Base-by-base conservation (phyloP, 2,329 filamentous ascomycete genomes). In the Penicillium nordicum region DNA sequence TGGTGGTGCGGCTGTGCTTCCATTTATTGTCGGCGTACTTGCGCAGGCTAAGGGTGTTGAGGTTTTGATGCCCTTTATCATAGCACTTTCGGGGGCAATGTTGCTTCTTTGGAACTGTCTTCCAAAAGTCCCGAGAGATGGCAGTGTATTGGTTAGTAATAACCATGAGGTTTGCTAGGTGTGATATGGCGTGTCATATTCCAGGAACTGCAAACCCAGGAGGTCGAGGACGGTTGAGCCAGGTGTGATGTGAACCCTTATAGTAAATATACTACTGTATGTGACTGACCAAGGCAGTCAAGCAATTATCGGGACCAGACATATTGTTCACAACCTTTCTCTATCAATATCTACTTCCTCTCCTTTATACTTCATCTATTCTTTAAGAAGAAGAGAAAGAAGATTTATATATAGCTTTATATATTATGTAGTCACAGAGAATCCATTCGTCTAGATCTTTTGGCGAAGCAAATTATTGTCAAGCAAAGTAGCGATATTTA, bases 1-100 rank as follows among this genome's bases (percentile, higher is more conserved):
- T 0, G 82, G 80, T 3, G 89, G 88, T 1, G 88, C 84, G 1
- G 87, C 88, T 1, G 66, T 86, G 16, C 66, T 79, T 25, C 77
- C 77, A 0, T 79, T 79, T 59, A 70, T 70, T 0, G 73, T 79
- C 1, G 77, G 76, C 23, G 77, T 76, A 0, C 72, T 79, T 53
- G 77, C 76, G 2, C 81, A 86, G 68, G 76, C 77, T 1, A 82
- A 78, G 58, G 84, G 84, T 12, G 84, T 86, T 8, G 69, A 80
- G 67, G 82, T 85, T 1, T 65, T 87, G 65, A 83, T 85, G 72
- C 84, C 84, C 3, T 81, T 87, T 67, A 78, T 83, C 38, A 67
- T 86, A 58, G 82, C 78, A 9, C 63, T 85, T 48, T 69, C 85
- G 52, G 80, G 71, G 3, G 76, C 77, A 14, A 80, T 82, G 50